Percentiles rank a stretch among this genome's conserved stretches.
Evolutionary conservation across 352 stramenopile genomes (phyloP).

Genomic region (Globisporangium uncinulatum): DNA sequence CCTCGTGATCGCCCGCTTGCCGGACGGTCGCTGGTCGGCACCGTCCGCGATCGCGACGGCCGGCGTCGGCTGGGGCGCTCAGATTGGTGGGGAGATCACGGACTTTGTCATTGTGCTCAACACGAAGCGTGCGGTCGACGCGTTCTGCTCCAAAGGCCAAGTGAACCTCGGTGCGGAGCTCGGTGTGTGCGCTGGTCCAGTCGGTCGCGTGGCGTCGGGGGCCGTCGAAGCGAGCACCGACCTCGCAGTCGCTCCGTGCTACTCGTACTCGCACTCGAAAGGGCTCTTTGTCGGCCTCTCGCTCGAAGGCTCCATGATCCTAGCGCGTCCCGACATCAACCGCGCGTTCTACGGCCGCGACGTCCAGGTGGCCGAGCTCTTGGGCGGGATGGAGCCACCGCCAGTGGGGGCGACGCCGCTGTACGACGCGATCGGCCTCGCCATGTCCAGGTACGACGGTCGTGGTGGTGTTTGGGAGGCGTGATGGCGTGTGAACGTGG

Average conservation of each 20-base stretch:
- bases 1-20: constrained; percentile 89
- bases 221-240: constrained; percentile 68
- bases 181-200: constrained; percentile 78
- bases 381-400: constrained; percentile 70
- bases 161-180: constrained; percentile 90
- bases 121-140: constrained; percentile 80
- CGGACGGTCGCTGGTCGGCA: constrained; percentile 93
- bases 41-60: constrained; percentile 93
- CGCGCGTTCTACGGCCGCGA: constrained; percentile 88
- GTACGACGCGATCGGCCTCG: constrained; percentile 76
- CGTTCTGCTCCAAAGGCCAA: constrained; percentile 80
- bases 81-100: constrained; percentile 91
- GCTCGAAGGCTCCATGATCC: constrained; percentile 87
- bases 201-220: constrained; percentile 85
- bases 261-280: constrained; percentile 91
- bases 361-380: constrained; percentile 59
- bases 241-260: constrained; percentile 82
- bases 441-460: constrained; percentile 49
- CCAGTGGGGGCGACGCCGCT: constrained; percentile 77
- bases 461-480: not conserved
- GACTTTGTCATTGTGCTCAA: constrained; percentile 95
- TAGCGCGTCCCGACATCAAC: constrained; percentile 89
- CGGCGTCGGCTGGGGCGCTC: constrained; percentile 85
- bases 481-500: no score
- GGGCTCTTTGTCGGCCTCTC: constrained; percentile 88